Conservation (phyloP, 257 asterid species). For the Solanum tarapatanum region DNA sequence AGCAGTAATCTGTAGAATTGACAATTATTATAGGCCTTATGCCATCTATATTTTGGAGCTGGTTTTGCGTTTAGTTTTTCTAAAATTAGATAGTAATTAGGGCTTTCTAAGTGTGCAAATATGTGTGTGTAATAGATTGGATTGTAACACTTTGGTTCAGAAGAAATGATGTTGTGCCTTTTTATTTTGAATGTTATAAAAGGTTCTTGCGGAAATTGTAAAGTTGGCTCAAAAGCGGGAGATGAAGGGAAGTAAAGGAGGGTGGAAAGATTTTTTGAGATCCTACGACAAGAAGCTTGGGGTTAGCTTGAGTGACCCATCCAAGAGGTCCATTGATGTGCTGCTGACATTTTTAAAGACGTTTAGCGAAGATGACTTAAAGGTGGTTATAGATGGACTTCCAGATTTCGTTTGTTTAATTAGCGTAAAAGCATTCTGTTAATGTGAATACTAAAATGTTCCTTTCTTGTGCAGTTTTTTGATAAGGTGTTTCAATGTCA, state of each 20-base stretch:
- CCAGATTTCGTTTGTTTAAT: neutral
- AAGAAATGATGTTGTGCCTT: neutral
- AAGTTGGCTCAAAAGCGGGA: conserved; percentile 30
- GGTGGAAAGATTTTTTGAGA: conserved; percentile 67
- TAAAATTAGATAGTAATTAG: neutral
- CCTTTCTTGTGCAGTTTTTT: conserved; percentile 38
- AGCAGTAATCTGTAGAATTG: neutral
- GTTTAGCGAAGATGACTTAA: conserved; percentile 37
- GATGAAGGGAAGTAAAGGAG: conserved; percentile 32
- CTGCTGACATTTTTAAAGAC: conserved; percentile 60
- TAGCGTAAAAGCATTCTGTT: neutral
- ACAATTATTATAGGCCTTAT: neutral
- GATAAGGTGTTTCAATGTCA: conserved; percentile 50
- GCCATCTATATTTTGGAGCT: neutral
- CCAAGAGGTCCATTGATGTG: conserved; percentile 50
- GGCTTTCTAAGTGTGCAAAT: neutral
- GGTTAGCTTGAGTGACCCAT: conserved; percentile 75
- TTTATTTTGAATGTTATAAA: neutral
- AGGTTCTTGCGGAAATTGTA: conserved; percentile 36
- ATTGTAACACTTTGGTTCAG: neutral
- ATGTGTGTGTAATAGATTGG: neutral
- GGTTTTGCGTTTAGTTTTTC: neutral
- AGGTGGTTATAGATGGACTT: conserved; percentile 27
- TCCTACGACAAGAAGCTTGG: conserved; percentile 60
- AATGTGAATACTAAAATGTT: neutral